Conservation (phyloP, 73 alveolate genomes). For the Paramecium tetraurelia region DNA sequence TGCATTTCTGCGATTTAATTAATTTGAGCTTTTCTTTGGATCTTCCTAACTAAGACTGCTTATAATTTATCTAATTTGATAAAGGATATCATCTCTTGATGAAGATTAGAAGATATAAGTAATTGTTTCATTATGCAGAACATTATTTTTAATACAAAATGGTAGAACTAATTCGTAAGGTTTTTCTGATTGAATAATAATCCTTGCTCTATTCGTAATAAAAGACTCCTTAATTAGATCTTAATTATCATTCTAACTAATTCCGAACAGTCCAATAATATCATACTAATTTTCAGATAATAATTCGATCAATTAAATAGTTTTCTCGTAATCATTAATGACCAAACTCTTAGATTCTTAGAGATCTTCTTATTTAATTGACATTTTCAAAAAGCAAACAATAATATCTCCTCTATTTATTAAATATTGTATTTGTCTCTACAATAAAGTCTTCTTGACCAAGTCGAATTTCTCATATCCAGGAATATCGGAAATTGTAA, state of each 20-base stretch:
- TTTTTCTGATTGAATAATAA: slow-evolving; percentile 9
- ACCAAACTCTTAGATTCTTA: background rate
- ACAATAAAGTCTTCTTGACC: background rate
- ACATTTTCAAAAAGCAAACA: background rate
- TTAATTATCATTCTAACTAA: background rate
- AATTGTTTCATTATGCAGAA: background rate
- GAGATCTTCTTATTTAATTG: background rate
- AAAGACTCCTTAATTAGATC: slow-evolving; percentile 12
- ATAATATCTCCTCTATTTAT: background rate
- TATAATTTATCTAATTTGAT: slow-evolving; percentile 26
- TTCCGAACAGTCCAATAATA: slow-evolving; percentile 20
- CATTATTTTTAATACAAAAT: slow-evolving; percentile 17
- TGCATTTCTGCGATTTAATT: background rate
- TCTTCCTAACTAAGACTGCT: background rate
- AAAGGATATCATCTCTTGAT: slow-evolving; percentile 6
- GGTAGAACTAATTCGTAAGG: slow-evolving; percentile 34
- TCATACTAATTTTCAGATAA: background rate
- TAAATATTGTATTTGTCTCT: background rate
- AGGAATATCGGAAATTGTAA: background rate
- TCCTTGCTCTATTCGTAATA: background rate
- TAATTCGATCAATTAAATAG: background rate
- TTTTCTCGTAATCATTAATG: slow-evolving; percentile 27
- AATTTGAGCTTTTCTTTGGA: background rate
- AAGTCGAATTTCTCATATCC: slow-evolving; percentile 41
- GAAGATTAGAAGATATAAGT: background rate